Conservation (phyloP, 768 basidiomycete species). For the Agrocybe chaxingu region DNA sequence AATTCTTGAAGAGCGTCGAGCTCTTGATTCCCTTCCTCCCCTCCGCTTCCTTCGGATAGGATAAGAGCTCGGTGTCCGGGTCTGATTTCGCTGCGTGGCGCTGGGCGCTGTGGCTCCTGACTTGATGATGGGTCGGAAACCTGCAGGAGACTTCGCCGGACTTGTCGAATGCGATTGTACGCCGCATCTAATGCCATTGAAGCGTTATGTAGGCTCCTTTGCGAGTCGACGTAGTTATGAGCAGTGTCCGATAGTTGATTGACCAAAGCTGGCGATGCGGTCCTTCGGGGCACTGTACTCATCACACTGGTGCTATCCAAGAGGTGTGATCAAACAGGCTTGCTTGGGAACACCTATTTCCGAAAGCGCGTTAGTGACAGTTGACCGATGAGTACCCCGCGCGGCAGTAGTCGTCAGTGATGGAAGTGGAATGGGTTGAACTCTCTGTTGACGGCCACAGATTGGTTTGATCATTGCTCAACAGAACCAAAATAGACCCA, state of each 20-base stretch:
- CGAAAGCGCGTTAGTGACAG: too few species aligned
- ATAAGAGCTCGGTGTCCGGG: constrained; percentile 37
- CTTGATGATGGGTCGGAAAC: constrained; percentile 33
- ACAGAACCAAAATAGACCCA: too few species aligned
- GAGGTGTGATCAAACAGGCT: background rate
- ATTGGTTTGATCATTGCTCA: too few species aligned
- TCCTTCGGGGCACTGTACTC: background rate
- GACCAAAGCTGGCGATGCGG: background rate
- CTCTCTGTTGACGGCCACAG: too few species aligned
- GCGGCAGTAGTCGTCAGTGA: too few species aligned
- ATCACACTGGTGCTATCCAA: background rate
- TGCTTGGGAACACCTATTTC: too few species aligned
- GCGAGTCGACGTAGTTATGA: constrained; percentile 13
- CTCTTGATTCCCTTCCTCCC: constrained; percentile 4
- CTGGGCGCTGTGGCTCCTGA: constrained; percentile 11
- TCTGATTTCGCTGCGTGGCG: constrained; percentile 27
- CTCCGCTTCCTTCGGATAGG: constrained; percentile 20
- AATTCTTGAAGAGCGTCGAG: too few species aligned
- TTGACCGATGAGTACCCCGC: too few species aligned
- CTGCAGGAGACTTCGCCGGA: constrained; percentile 47
- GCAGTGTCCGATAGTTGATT: background rate
- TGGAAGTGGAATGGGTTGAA: too few species aligned
- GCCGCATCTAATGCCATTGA: constrained; percentile 52
- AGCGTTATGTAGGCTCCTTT: constrained; percentile 40
- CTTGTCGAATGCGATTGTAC: constrained; percentile 51